Base-by-base conservation (phyloP, 495 filamentous ascomycete genomes). In the Astrothelium macrocarpum region DNA sequence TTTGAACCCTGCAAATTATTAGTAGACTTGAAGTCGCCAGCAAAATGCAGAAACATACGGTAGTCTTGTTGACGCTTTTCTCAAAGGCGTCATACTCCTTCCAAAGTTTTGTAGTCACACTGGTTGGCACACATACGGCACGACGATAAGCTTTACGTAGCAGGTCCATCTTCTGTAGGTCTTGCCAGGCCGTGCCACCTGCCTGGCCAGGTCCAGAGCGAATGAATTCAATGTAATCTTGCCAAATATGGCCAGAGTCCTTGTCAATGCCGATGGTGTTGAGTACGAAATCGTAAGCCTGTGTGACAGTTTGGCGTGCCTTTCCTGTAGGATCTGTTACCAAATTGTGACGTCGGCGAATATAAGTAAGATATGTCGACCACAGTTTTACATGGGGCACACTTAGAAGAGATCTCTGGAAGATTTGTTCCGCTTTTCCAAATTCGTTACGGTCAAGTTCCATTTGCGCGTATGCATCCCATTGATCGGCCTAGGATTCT, bases 61-160 rank as follows among this genome's bases (percentile, higher is more conserved):
- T 90, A 61, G 89, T 79, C 75, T 96, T 97, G 75, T 96, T 97
- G 34, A 96, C 75, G 10, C 85, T 82, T 84, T 91, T 89, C 75
- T 98, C 94, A 70, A 97, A 98, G 68, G 86, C 82, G 75, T 96
- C 91, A 70, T 97, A 98, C 71, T 98, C 93, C 76, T 94, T 96
- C 94, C 94, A 98, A 11, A 98, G 73, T 14, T 78, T 80, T 68
- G 91, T 90, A 58, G 94, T 81, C 34, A 84, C 88, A 56, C 87
- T 80, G 14, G 87, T 93, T 3, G 94, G 94, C 60, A 96, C 84
- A 66, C 81, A 85, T 45, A 95, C 87, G 16, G 94, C 93, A 32
- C 85, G 85, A 68, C 96, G 93, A 72, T 96, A 97, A 2, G 89
- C 87, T 70, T 92, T 95, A 26, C 94, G 85, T 25, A 98, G 77